Conservation (phyloP, 2,329 filamentous ascomycete genomes). For the Chaetomiaceae sp. region DNA sequence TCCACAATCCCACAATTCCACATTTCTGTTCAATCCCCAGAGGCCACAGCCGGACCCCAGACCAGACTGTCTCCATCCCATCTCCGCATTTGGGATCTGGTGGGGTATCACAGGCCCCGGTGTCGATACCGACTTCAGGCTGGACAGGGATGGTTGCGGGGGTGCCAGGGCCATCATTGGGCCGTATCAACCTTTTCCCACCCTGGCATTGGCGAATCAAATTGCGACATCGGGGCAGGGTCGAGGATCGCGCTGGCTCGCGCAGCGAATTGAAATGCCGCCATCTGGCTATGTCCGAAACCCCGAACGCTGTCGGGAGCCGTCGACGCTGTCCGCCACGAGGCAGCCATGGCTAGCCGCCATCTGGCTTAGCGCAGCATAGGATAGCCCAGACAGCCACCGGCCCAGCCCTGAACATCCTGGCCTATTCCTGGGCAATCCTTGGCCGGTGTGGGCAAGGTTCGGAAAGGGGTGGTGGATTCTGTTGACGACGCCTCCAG, state of each 20-base stretch:
- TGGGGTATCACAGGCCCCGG: conserved; percentile 10
- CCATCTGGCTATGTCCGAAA: conserved; percentile 17
- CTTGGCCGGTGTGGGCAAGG: too few relatives aligned
- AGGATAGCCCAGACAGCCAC: not conserved
- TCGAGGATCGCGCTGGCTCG: not conserved
- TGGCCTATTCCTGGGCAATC: not conserved
- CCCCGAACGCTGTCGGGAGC: conserved; percentile 12
- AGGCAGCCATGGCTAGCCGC: not conserved
- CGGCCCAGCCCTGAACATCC: not conserved
- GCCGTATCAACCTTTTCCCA: not conserved
- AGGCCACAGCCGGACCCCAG: not conserved
- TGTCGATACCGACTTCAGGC: conserved; percentile 11
- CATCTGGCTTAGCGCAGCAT: not conserved
- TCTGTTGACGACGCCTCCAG: conserved; percentile 3
- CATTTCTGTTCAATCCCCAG: not conserved
- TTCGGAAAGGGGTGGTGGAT: conserved; percentile 9
- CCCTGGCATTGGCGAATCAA: conserved; percentile 21
- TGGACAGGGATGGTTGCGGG: conserved; percentile 18
- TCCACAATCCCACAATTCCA: conserved; percentile 1
- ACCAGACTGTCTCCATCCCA: not conserved
- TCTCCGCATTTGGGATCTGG: conserved; percentile 15
- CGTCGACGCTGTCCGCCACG: conserved; percentile 7
- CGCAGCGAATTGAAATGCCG: conserved; percentile 18
- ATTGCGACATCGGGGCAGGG: conserved; percentile 4
- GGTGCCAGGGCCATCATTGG: not conserved